Conservation (phyloP, 805 yeast species). For the Starmerella floris region DNA sequence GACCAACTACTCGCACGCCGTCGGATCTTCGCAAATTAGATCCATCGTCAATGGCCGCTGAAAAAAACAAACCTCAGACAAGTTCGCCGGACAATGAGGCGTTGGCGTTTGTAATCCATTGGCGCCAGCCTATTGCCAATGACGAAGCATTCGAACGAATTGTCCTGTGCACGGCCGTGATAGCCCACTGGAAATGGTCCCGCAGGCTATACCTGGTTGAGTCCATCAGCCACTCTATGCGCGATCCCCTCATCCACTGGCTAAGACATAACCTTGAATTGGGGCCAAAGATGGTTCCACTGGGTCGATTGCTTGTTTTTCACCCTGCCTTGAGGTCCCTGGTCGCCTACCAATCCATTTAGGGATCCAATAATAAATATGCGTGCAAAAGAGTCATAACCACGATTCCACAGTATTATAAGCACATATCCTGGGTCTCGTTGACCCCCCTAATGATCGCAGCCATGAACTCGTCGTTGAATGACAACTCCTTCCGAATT, state of each 20-base stretch:
- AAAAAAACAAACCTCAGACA: not conserved
- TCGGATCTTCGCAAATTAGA: too few species aligned
- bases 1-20: too few species aligned
- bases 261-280: slow-evolving; percentile 1
- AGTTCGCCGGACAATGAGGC: not conserved
- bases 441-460: slow-evolving; percentile 5
- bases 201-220: not conserved
- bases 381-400: too few species aligned
- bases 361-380: not conserved
- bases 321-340: not conserved
- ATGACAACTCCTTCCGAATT: not conserved
- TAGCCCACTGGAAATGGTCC: slow-evolving; percentile 11
- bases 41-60: too few species aligned
- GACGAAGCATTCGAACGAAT: not conserved
- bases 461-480: slow-evolving; percentile 8
- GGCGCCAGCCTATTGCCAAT: not conserved
- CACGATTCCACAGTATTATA: not conserved
- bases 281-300: not conserved
- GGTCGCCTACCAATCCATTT: not conserved
- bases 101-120: not conserved
- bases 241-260: slow-evolving; percentile 1
- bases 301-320: not conserved
- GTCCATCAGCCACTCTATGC: not conserved
- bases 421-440: slow-evolving; percentile 12
- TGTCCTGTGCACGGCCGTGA: slow-evolving; percentile 8